Base-by-base conservation (phyloP, 768 basidiomycete species). In the Stropharia rugosoannulata region DNA sequence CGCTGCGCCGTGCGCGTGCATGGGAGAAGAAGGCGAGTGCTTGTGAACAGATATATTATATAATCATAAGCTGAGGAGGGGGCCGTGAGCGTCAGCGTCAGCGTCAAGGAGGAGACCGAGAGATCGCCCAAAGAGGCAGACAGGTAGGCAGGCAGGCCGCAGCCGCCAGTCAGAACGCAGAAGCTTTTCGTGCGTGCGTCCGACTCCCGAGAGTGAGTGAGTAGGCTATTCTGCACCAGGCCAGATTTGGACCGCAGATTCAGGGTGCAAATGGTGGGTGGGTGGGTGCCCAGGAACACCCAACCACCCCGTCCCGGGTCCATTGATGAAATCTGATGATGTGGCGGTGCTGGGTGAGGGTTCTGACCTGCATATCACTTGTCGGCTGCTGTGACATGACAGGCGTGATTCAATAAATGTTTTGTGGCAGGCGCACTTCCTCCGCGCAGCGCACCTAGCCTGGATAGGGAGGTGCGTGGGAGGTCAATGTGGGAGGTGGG, bases 281-380 rank as follows among this genome's bases (percentile, higher is more conserved):
- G n/a, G 7, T 41, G 3, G n/a, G 40, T 19, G n/a, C 42, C 16
- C 42, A 43, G 22, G 5, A 22, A 39, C 36, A 45, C 55, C 58
- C 57, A n/a, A 59, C 22, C 22, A 22, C 22, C 22, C 22, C 22
- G 59, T 51, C 57, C 16, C 47, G n/a, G 27, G 39, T 42, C 54
- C 54, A 63, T 59, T 59, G 51, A 63, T 59, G 49, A 11, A 41
- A 22, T 22, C 52, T 44, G 49, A 54, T 55, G 49, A 36, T 13
- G 62, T 63, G 62, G 62, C 62, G 52, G 62, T 63, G 62, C 44
- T 49, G 35, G 32, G 46, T 49, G 48, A 60, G 62, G 59, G 59
- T 63, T n/a, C 51, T 52, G 5, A 32, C 29, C n/a, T 32, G 29
- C 29, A 32, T 32, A 29, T 29, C 27, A 29, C 4, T 29, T n/a